These are phyloP conservation scores for Melastoma candidum DNA, from an alignment of 441 rosid species.

Conservation along the genomic window DNA sequence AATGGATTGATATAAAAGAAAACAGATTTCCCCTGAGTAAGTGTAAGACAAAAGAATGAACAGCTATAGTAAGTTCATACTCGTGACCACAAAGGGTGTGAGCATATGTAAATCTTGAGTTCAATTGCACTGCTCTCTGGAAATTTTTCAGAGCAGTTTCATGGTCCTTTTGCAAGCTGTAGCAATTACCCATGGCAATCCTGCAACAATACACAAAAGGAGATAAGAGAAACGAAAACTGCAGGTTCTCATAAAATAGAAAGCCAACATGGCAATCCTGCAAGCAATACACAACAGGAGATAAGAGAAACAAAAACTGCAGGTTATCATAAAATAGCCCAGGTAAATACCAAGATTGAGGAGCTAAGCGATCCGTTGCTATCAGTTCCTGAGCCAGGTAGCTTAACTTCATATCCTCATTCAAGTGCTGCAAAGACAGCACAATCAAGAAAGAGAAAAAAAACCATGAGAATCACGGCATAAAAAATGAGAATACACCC, in stretches of 20 bases:
- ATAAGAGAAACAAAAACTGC: slow-evolving; percentile 6
- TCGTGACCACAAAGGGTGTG: slow-evolving; percentile 96
- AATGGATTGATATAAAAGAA: too few species aligned
- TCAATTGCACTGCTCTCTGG: slow-evolving; percentile 80
- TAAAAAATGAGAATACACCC: not conserved
- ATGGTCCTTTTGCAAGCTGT: slow-evolving; percentile 96
- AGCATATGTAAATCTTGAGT: slow-evolving; percentile 89
- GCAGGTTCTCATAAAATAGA: not conserved
- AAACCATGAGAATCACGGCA: too few species aligned
- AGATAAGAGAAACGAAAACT: slow-evolving; percentile 7
- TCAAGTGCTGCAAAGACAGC: slow-evolving; percentile 63
- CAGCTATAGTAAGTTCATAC: slow-evolving; percentile 34
- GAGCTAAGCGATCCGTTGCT: slow-evolving; percentile 90
- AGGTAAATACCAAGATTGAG: slow-evolving; percentile 77
- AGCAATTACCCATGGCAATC: slow-evolving; percentile 99
- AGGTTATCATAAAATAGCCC: not conserved
- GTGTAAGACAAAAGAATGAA: slow-evolving; percentile 9
- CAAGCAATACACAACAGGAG: slow-evolving; percentile 17
- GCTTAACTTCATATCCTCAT: slow-evolving; percentile 97
- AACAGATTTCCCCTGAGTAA: not conserved
- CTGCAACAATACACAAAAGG: slow-evolving; percentile 32
- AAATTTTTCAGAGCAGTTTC: slow-evolving; percentile 93
- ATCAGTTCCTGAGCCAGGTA: slow-evolving; percentile 89
- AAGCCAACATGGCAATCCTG: slow-evolving; percentile 74
- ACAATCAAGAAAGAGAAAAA: slow-evolving; percentile 2